Base-by-base conservation (phyloP, 2,329 filamentous ascomycete species). In the Incumbomyces delicatus region DNA sequence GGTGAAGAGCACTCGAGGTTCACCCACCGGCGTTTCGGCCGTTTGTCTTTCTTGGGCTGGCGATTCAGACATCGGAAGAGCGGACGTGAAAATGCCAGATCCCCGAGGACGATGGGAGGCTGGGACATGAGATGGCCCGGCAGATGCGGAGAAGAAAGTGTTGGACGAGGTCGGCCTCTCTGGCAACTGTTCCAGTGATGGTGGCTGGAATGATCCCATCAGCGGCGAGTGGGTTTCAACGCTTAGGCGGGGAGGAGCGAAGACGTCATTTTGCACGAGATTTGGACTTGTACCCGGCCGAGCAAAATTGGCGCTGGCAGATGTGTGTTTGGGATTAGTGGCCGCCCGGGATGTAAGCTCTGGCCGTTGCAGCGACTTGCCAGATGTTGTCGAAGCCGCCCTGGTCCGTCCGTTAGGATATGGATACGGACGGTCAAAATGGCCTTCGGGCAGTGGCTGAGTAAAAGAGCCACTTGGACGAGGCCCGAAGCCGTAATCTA, bases 41-140 rank as follows among this genome's bases (percentile, higher is more conserved):
- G 47, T 48, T n/a, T 61, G 59, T 33, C 54, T 53, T n/a, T 49
- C 5, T n/a, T 35, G 14, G 10, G 47, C 44, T 6, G 75, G 71
- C 1, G 72, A 74, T 57, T 94, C 86, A 1, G 81, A 77, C 68
- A 89, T 76, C 1, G 88, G 88, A 61, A 95, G 77, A 4, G 88
- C 88, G 1, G 88, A 94, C 50, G 86, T 86, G 69, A 95, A 95
- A 17, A 94, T 70, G 4, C 83, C 85, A 0, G 85, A 89, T 34
- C 44, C 16, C 44, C 40, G 14, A 29, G 29, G 18, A 13, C 50
- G 50, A 20, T 46, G 57, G 11, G 33, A 22, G 6, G 34, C 6
- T 78, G 83, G 35, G 82, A 80, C 33, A 73, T 71, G 29, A 70
- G 49, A 62, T 12, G 54, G 53, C 4, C 50, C 56, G 33, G 59